Conservation (phyloP, 805 yeast species). For the Dipodascus geniculatus region DNA sequence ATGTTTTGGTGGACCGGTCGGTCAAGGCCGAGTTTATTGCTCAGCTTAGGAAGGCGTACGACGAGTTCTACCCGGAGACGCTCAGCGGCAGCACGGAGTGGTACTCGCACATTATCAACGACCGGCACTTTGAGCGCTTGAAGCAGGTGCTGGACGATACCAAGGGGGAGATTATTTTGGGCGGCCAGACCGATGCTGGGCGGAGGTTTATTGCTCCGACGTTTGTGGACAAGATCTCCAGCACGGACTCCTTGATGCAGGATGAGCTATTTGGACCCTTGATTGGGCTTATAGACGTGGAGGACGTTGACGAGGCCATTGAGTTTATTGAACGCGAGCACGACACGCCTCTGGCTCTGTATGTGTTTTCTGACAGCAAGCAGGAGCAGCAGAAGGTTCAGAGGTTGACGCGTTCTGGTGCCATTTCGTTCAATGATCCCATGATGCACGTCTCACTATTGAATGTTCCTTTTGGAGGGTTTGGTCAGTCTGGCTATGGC, state of each 20-base stretch:
- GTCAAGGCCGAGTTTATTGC: slow-evolving; percentile 37
- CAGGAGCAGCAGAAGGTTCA: slow-evolving; percentile 36
- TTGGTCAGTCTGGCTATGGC: slow-evolving; percentile 63
- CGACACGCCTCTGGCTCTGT: slow-evolving; percentile 57
- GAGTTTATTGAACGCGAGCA: slow-evolving; percentile 30
- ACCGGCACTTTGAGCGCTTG: slow-evolving; percentile 34
- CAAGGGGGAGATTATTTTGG: slow-evolving; percentile 32
- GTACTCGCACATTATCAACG: slow-evolving; percentile 50
- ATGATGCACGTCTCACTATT: slow-evolving; percentile 46
- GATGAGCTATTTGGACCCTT: slow-evolving; percentile 78
- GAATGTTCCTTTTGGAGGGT: slow-evolving; percentile 67
- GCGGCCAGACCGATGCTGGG: slow-evolving; percentile 20
- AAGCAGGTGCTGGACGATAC: slow-evolving; percentile 23
- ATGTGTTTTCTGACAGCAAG: slow-evolving; percentile 44
- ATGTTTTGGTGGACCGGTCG: slow-evolving; percentile 42
- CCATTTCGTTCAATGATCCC: slow-evolving; percentile 46
- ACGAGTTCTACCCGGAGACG: slow-evolving; percentile 31
- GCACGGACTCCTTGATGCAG: slow-evolving; percentile 40
- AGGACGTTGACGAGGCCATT: slow-evolving; percentile 46
- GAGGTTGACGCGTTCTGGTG: slow-evolving; percentile 49
- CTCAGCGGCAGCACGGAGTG: slow-evolving; percentile 37
- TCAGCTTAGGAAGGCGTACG: slow-evolving; percentile 26
- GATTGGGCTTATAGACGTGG: slow-evolving; percentile 54
- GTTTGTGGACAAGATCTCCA: slow-evolving; percentile 46
- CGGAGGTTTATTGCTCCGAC: slow-evolving; percentile 60